Conservation (phyloP, 2,329 filamentous ascomycete species). For the Berkeleyomyces rouxiae region DNA sequence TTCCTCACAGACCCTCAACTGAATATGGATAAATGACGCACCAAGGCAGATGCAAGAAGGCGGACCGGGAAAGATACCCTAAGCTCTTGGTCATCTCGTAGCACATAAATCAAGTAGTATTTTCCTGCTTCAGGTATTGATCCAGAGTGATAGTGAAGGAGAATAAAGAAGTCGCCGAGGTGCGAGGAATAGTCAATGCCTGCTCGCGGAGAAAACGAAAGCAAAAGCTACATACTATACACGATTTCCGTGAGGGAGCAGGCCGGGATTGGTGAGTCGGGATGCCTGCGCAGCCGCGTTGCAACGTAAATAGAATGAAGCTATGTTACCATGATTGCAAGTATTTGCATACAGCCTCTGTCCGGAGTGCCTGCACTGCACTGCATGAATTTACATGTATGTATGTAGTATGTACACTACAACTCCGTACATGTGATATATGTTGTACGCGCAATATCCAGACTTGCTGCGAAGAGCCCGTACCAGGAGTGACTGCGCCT, state of each 20-base stretch:
- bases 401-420: neutral
- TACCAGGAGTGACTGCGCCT: too few relatives aligned
- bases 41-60: neutral
- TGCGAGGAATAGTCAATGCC: neutral
- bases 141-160: neutral
- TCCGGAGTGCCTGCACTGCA: neutral
- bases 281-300: neutral
- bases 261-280: neutral
- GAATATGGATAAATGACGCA: neutral
- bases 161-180: neutral
- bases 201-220: too few relatives aligned
- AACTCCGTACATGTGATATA: neutral
- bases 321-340: neutral
- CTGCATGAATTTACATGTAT: neutral
- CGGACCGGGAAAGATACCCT: neutral
- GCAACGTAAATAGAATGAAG: neutral
- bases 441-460: too few relatives aligned
- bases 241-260: too few relatives aligned
- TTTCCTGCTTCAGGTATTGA: neutral
- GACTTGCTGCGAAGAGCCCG: too few relatives aligned
- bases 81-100: neutral
- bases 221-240: too few relatives aligned
- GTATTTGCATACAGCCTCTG: neutral
- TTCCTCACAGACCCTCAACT: neutral
- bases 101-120: neutral